Evolutionary conservation across 2,329 filamentous ascomycete species (phyloP).

Genomic region (Davidsoniella neocaledoniae): DNA sequence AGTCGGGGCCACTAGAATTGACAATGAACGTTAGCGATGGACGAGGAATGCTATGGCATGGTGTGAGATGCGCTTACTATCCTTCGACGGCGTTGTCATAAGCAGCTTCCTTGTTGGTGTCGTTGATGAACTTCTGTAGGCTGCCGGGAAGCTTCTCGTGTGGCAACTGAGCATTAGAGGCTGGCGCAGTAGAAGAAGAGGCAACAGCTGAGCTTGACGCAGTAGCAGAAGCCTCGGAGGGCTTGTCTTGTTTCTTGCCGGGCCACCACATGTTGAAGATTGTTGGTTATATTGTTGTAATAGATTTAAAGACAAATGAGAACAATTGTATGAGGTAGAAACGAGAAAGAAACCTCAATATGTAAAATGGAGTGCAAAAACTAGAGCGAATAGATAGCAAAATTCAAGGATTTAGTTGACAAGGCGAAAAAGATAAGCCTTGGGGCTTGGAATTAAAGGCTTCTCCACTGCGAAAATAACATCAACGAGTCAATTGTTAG

Average conservation of each 20-base stretch:
- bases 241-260: slow-evolving; percentile 22
- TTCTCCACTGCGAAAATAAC: too few relatives aligned
- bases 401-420: too few relatives aligned
- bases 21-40: not conserved
- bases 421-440: too few relatives aligned
- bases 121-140: slow-evolving; percentile 42
- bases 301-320: not conserved
- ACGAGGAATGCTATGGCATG: not conserved
- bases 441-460: too few relatives aligned
- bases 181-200: slow-evolving; percentile 15
- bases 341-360: not conserved
- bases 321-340: not conserved
- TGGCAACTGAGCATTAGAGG: slow-evolving; percentile 31
- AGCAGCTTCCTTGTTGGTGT: slow-evolving; percentile 46
- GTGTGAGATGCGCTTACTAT: slow-evolving; percentile 7
- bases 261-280: slow-evolving; percentile 20
- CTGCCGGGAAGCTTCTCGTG: slow-evolving; percentile 34
- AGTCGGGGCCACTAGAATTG: slow-evolving; percentile 38
- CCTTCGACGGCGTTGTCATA: slow-evolving; percentile 23
- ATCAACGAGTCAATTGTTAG: too few relatives aligned
- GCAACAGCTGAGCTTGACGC: not conserved
- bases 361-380: not conserved
- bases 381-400: too few relatives aligned
- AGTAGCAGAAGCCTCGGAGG: slow-evolving; percentile 15
- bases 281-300: not conserved